Percentiles rank a stretch among this genome's conserved stretches.
Conservation (phyloP, 495 filamentous ascomycete species). For the Chaetomidium leptoderma region DNA sequence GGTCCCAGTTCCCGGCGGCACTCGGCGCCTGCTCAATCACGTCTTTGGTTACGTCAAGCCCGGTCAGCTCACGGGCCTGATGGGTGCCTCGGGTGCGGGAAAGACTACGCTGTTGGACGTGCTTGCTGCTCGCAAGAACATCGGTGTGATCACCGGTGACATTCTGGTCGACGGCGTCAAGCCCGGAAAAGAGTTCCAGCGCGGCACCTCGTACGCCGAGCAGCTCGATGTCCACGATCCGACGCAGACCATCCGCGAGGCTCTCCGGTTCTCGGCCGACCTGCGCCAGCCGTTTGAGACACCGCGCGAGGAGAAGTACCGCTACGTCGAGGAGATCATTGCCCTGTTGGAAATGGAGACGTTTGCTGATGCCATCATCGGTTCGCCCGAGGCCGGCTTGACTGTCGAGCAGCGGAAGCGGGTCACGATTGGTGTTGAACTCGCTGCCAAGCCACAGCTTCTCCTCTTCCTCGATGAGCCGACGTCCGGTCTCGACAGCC, state of each 20-base stretch:
- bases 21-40: constrained; percentile 62
- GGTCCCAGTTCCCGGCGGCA: constrained; percentile 65
- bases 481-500: constrained; percentile 80
- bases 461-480: constrained; percentile 89
- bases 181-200: constrained; percentile 67
- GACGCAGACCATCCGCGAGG: constrained; percentile 76
- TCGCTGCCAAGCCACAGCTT: constrained; percentile 80
- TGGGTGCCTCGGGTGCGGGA: constrained; percentile 83
- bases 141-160: constrained; percentile 70
- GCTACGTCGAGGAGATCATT: constrained; percentile 80
- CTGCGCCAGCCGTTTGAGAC: constrained; percentile 71
- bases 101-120: constrained; percentile 83
- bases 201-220: constrained; percentile 76
- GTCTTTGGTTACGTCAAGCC: constrained; percentile 77
- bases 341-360: constrained; percentile 75
- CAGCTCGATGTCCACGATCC: constrained; percentile 79
- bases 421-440: constrained; percentile 84
- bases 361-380: constrained; percentile 82
- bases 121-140: constrained; percentile 69
- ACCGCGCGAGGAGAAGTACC: constrained; percentile 67
- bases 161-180: constrained; percentile 67
- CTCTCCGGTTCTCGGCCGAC: constrained; percentile 76
- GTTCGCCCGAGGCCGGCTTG: constrained; percentile 68
- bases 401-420: constrained; percentile 89
- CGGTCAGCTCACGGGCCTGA: constrained; percentile 72